Base-by-base conservation (phyloP, 208 protist species). In the Wallacemonas sp. region DNA sequence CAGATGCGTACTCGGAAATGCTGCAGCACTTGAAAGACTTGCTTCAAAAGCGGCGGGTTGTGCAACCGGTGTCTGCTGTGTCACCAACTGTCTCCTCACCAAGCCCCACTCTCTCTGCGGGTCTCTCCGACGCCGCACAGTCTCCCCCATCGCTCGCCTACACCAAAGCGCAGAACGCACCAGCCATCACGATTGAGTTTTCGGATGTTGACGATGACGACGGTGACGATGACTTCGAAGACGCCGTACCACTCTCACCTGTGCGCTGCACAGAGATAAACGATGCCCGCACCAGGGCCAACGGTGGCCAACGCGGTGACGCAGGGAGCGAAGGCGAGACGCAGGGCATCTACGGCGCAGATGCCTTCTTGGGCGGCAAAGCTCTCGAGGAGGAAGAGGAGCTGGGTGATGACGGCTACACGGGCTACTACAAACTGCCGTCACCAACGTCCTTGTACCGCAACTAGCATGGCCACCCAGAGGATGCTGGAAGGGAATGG, bases 171-270 rank as follows among this genome's bases (percentile, higher is more conserved):
- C 42, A 44, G 39, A 66, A 68, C 4, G 75, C 72, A 24, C 36
- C 36, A 41, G 36, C 36, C 36, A 14, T n/a, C n/a, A n/a, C n/a
- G n/a, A n/a, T n/a, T n/a, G n/a, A n/a, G n/a, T n/a, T n/a, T n/a
- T n/a, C n/a, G n/a, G n/a, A n/a, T 49, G 42, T 4, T 9, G 24
- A 19, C 5, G 24, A 26, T 26, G 71, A 81, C 47, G 80, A 79
- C 30, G 86, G 86, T 42, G 82, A 93, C 61, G 82, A 85, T 17
- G 81, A 90, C 70, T 93, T 93, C 66, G 87, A 93, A 51, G 87
- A 93, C 61, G 87, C 87, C 11, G 63, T 91, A 0, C 82, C 87
- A 2, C 78, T 93, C 11, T 90, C 83, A 12, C 82, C 86, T 11
- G 75, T 84, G 17, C 80, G 78, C 1, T 86, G 73, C 66, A 73